phyloP scores from a whole-genome alignment of 1,284 basidiomycete genomes.

The Phellinidium pouzarii region DNA sequence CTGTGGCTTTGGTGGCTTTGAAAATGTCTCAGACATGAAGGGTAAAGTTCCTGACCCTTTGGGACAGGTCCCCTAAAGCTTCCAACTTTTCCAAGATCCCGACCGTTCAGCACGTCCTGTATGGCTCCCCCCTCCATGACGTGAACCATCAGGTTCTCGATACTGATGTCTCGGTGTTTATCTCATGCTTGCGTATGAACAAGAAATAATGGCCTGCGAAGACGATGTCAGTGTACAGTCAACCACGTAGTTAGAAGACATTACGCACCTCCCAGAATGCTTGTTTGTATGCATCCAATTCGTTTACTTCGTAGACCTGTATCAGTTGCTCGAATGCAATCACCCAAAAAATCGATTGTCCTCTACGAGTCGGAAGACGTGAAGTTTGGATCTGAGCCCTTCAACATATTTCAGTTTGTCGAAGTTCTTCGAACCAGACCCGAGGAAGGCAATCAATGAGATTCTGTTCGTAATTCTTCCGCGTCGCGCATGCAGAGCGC shows the following conservation, averaged over 20 bases:
- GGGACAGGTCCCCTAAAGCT: not conserved
- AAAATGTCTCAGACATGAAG: no score
- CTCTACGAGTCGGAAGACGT: not conserved
- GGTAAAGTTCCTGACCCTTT: not conserved
- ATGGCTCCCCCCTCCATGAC: not conserved
- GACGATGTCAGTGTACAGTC: not conserved
- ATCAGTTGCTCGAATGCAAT: not conserved
- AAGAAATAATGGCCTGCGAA: constrained; percentile 4
- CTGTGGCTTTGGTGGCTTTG: no score
- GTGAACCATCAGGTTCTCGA: constrained; percentile 4
- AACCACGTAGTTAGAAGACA: not conserved
- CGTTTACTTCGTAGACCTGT: not conserved
- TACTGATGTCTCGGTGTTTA: constrained; percentile 11
- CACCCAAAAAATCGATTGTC: not conserved
- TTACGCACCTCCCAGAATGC: not conserved
- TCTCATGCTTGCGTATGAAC: not conserved
- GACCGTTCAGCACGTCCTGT: constrained; percentile 8
- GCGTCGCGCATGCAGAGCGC: no score
- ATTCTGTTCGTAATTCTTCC: no score
- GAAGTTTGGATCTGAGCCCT: not conserved
- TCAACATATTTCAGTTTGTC: not conserved
- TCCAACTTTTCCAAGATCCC: not conserved
- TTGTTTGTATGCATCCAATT: not conserved
- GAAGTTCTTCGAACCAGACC: not conserved
- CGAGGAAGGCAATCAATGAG: not conserved